Conservation (phyloP, 2,329 filamentous ascomycete genomes). For the Botrytis fragariae region DNA sequence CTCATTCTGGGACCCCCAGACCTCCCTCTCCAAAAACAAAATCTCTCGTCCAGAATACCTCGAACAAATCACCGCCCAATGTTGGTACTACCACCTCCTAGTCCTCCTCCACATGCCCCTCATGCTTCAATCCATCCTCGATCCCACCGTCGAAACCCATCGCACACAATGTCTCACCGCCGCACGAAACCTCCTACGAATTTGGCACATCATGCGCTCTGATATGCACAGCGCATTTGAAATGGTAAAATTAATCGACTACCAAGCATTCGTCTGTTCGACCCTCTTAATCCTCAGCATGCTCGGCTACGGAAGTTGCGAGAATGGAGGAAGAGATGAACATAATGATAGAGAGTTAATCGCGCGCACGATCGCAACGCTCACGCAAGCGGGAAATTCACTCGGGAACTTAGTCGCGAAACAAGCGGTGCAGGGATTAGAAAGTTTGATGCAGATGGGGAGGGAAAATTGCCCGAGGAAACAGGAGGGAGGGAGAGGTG, state of each 20-base stretch:
- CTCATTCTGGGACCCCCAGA: not conserved
- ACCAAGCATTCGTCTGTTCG: not conserved
- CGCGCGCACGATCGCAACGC: not conserved
- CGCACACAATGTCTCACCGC: not conserved
- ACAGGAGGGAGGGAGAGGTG: rapidly evolving
- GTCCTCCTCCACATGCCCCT: not conserved
- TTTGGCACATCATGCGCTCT: not conserved
- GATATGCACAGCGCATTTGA: not conserved
- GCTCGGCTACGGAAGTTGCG: not conserved
- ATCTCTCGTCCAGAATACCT: not conserved
- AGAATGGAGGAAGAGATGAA: too few relatives aligned
- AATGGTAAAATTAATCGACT: not conserved
- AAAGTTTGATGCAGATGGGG: too few relatives aligned
- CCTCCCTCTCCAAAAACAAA: not conserved
- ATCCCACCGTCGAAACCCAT: not conserved
- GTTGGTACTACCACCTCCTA: not conserved
- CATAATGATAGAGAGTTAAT: not conserved
- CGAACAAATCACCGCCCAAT: not conserved
- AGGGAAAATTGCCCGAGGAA: not conserved
- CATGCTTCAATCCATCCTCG: not conserved
- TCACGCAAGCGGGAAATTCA: not conserved
- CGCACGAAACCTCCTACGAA: not conserved
- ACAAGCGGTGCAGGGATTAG: not conserved
- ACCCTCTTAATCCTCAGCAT: not conserved
- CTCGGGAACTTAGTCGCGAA: not conserved